Percentiles rank a stretch among this genome's conserved stretches.
Evolutionary conservation across 345 rosid species (phyloP).

Genomic region (Zanthoxylum bungeanum): DNA sequence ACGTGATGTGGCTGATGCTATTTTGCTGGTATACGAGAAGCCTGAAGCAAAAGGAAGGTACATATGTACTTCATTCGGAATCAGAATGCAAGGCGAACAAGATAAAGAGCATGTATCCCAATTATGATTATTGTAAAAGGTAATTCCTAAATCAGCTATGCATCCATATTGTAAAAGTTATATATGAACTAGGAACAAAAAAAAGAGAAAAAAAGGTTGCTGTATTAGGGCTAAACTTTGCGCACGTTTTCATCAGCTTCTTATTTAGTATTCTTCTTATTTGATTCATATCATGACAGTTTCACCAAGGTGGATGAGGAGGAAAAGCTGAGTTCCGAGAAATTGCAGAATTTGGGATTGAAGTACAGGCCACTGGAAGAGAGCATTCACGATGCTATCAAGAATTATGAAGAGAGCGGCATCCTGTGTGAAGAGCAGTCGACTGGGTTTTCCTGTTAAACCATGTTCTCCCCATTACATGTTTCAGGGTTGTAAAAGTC

Average conservation of each 20-base stretch:
- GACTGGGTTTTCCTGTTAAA: background rate
- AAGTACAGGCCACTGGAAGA: constrained; percentile 50
- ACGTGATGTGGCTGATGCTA: constrained; percentile 34
- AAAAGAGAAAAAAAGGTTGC: background rate
- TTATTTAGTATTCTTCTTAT: background rate
- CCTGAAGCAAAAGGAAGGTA: constrained; percentile 54
- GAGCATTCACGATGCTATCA: constrained; percentile 48
- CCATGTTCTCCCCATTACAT: background rate
- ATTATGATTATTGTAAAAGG: constrained; percentile 51
- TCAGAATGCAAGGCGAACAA: constrained; percentile 33
- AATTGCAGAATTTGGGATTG: constrained; percentile 46
- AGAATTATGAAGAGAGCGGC: constrained; percentile 31
- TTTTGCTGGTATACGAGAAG: constrained; percentile 55
- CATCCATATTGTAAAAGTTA: background rate
- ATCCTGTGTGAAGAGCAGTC: background rate
- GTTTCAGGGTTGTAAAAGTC: background rate
- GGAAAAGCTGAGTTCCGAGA: constrained; percentile 37
- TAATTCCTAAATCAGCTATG: constrained; percentile 15
- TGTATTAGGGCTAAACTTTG: no score
- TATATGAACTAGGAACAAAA: background rate
- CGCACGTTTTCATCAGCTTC: no score
- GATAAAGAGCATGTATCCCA: constrained; percentile 48
- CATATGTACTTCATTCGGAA: constrained; percentile 34
- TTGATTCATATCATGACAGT: constrained; percentile 18
- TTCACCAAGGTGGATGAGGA: constrained; percentile 28